Conservation (phyloP, 164 flowering plant genomes). For the Umbilicus rupestris region DNA sequence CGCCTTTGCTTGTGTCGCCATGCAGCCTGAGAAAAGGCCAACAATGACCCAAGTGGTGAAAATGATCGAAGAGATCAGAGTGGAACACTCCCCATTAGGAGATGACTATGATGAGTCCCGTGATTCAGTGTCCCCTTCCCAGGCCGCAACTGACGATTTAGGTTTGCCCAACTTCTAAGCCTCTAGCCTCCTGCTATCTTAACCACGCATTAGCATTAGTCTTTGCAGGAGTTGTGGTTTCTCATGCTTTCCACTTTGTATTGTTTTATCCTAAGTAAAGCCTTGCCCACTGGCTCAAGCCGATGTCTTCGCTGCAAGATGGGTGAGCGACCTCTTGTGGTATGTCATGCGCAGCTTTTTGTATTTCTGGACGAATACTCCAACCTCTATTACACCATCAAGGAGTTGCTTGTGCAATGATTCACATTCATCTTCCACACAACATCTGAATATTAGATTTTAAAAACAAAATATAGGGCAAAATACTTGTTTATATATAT, state of each 20-base stretch:
- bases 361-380: slow-evolving; percentile 62
- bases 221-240: too few species aligned
- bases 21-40: slow-evolving; percentile 81
- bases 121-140: slow-evolving; percentile 60
- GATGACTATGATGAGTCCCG: slow-evolving; percentile 85
- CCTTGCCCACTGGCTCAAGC: too few species aligned
- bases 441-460: not conserved
- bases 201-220: too few species aligned
- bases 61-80: slow-evolving; percentile 84
- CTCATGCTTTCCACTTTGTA: too few species aligned
- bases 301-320: slow-evolving; percentile 73
- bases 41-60: slow-evolving; percentile 68
- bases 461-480: too few species aligned
- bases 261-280: too few species aligned
- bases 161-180: slow-evolving; percentile 29
- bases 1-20: slow-evolving; percentile 65
- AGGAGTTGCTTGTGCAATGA: slow-evolving; percentile 59
- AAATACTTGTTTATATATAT: too few species aligned
- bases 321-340: slow-evolving; percentile 60
- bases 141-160: slow-evolving; percentile 71
- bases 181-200: too few species aligned
- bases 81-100: slow-evolving; percentile 86
- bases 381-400: slow-evolving; percentile 58
- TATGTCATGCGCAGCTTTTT: slow-evolving; percentile 56
- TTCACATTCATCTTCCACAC: slow-evolving; percentile 79